A percentile compares a stretch with the other conserved stretches of the same genome.
phyloP scores from a whole-genome alignment of 805 yeast genomes.

The Metschnikowia baotianmanensis region DNA sequence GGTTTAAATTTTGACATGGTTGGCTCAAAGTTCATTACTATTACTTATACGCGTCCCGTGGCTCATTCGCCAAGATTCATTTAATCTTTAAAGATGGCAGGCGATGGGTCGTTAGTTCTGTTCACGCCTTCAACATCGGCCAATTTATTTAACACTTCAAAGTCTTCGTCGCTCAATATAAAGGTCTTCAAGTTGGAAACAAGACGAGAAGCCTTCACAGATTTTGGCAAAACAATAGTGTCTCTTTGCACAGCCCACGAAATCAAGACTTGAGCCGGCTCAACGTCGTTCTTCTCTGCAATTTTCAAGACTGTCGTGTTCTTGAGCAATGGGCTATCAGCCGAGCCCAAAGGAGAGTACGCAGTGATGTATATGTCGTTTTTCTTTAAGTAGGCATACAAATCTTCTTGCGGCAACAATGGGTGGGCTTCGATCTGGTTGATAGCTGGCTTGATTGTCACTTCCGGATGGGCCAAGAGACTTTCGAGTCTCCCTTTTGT shows the following conservation, averaged over 20 bases:
- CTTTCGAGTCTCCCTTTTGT: constrained; percentile 20
- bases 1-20: too few species aligned
- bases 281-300: constrained; percentile 21
- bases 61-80: background rate
- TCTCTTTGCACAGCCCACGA: constrained; percentile 62
- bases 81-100: constrained; percentile 11
- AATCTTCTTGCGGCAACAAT: constrained; percentile 37
- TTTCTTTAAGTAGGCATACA: constrained; percentile 36
- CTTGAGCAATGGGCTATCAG: constrained; percentile 62
- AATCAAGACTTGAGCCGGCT: constrained; percentile 53
- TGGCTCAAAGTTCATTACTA: too few species aligned
- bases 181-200: constrained; percentile 36
- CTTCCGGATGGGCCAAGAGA: constrained; percentile 17
- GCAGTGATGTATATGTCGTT: constrained; percentile 47
- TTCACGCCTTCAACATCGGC: constrained; percentile 29
- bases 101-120: constrained; percentile 29
- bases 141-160: constrained; percentile 33
- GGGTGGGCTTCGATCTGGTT: constrained; percentile 48
- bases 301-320: constrained; percentile 29
- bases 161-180: constrained; percentile 33
- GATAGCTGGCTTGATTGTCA: constrained; percentile 44
- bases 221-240: constrained; percentile 41
- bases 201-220: constrained; percentile 30
- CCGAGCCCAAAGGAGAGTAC: constrained; percentile 62
- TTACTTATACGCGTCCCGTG: too few species aligned